Base-by-base conservation (phyloP, 2,329 filamentous ascomycete genomes). In the Elsinoe arachidis region DNA sequence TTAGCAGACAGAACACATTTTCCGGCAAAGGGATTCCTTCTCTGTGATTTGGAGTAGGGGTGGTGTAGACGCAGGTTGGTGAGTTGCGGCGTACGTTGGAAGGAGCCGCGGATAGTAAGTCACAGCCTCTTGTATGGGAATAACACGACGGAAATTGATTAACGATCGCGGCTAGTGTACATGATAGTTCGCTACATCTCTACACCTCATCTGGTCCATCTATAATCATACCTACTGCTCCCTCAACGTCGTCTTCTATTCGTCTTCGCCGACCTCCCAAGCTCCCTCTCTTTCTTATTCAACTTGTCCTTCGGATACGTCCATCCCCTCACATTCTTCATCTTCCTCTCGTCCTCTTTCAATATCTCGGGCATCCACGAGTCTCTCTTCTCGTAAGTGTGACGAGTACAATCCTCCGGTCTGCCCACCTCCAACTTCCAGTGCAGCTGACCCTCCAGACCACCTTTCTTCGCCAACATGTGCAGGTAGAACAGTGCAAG, bases 401-500 rank as follows among this genome's bases (percentile, higher is more conserved):
- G 78, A 37, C 87, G 74, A 1, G 86, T 88, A 37, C 86, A 80
- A 63, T 88, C 86, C 10, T 85, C 85, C 0, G 87, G 87, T 0
- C 85, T 86, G 0, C 87, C 87, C 62, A 90, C 87, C 64, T 90
- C 86, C 59, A 83, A 76, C 66, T 77, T 80, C 85, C 84, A 91
- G 61, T 62, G 79, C 73, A 65, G 63, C 56, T 87, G 83, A 15
- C 81, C 80, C 2, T 78, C 77, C 4, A 80, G 73, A 1, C 78
- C 75, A 61, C 83, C 79, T 66, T 84, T 81, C 61, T 79, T 77
- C 21, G 85, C 85, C 49, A 88, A 76, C 77, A 86, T 85, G 71
- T 88, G 88, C 38, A 91, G 74, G 54, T 85, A 88, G 85, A 86
- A 91, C 34, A 91, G 79, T 0, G 87, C 87, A 6, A 91, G 77